Conservation (phyloP, 495 filamentous ascomycete genomes). For the Staphylotrichum tortipilum region DNA sequence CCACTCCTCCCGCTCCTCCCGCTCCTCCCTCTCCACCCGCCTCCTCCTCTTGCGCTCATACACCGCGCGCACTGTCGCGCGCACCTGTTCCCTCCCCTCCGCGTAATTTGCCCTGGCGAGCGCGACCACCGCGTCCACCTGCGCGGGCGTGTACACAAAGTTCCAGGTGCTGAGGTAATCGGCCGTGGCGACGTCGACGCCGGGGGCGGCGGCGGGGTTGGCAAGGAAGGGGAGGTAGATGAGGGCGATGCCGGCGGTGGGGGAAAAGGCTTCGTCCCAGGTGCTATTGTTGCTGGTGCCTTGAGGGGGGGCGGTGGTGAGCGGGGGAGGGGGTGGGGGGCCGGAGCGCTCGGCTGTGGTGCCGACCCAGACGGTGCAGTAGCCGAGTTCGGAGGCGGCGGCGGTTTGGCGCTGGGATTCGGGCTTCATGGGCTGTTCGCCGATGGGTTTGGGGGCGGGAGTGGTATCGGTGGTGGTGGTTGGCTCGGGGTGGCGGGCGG, state of each 20-base stretch:
- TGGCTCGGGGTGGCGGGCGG: conserved; percentile 19
- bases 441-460: neutral
- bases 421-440: conserved; percentile 11
- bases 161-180: conserved; percentile 96
- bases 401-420: conserved; percentile 27
- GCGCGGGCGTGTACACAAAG: conserved; percentile 82
- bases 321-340: conserved; percentile 47
- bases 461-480: neutral
- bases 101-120: conserved; percentile 81
- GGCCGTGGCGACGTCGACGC: conserved; percentile 67
- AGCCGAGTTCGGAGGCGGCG: conserved; percentile 56
- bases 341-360: conserved; percentile 59
- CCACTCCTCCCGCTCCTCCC: conserved; percentile 40
- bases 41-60: conserved; percentile 80
- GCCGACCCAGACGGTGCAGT: conserved; percentile 95
- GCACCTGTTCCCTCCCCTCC: conserved; percentile 67
- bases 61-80: conserved; percentile 73
- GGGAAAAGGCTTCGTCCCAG: conserved; percentile 68
- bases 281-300: too few relatives aligned
- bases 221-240: conserved; percentile 85
- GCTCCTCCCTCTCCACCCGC: conserved; percentile 50
- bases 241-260: conserved; percentile 77
- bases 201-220: conserved; percentile 61
- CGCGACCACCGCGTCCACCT: conserved; percentile 71
- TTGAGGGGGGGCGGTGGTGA: conserved; percentile 44